Percentiles rank a stretch among this genome's conserved stretches.
Conservation (phyloP, 306 rosid species). For the Vicia villosa region DNA sequence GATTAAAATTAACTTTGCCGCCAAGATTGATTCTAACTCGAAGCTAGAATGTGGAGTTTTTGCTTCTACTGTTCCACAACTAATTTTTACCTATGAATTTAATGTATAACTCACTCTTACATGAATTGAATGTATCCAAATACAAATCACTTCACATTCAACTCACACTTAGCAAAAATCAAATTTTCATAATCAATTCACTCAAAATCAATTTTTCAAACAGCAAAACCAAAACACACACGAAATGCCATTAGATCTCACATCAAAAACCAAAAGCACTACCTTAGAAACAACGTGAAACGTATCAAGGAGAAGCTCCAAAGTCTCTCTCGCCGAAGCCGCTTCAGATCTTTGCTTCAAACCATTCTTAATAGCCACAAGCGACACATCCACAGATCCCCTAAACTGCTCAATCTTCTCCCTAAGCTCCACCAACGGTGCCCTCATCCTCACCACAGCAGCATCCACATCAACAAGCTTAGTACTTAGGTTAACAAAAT, state of each 20-base stretch:
- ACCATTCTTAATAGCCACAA: slow-evolving; percentile 68
- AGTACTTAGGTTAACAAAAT: slow-evolving; percentile 92
- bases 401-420: slow-evolving; percentile 92
- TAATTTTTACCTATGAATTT: too few relatives aligned
- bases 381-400: slow-evolving; percentile 72
- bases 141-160: neutral
- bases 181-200: too few relatives aligned
- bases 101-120: too few relatives aligned
- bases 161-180: too few relatives aligned
- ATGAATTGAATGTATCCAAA: neutral
- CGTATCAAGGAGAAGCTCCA: slow-evolving; percentile 88
- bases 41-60: neutral
- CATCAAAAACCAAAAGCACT: neutral
- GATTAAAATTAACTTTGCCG: neutral
- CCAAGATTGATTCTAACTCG: neutral
- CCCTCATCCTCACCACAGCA: slow-evolving; percentile 93
- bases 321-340: slow-evolving; percentile 78
- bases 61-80: neutral
- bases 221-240: neutral
- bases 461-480: slow-evolving; percentile 96
- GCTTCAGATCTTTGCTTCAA: slow-evolving; percentile 88
- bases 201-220: too few relatives aligned
- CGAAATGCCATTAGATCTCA: slow-evolving; percentile 2
- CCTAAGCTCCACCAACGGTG: slow-evolving; percentile 83
- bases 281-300: slow-evolving; percentile 97